phyloP scores from a whole-genome alignment of 495 filamentous ascomycete species.

The Aspergillus cristatus region DNA sequence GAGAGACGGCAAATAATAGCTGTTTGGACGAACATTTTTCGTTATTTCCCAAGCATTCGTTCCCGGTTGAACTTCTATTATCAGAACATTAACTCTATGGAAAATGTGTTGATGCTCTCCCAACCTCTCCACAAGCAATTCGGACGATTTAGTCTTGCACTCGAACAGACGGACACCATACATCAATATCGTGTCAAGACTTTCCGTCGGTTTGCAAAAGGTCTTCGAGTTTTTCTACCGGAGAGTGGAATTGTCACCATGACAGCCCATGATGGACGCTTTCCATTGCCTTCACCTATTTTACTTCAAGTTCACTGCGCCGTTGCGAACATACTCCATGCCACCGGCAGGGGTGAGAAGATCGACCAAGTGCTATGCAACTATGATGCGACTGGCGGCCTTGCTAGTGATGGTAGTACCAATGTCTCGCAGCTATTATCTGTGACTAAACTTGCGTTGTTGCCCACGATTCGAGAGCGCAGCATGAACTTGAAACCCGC shows the following conservation, averaged over 20 bases:
- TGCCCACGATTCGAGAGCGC: not conserved
- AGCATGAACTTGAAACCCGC: not conserved
- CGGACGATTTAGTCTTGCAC: not conserved
- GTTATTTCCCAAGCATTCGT: not conserved
- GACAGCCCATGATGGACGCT: slow-evolving; percentile 2
- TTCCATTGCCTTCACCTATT: slow-evolving; percentile 1
- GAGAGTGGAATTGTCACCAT: not conserved
- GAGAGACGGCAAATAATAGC: not conserved
- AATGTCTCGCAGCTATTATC: slow-evolving; percentile 4
- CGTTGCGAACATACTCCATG: slow-evolving; percentile 6
- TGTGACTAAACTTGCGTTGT: not conserved
- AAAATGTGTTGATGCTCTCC: not conserved
- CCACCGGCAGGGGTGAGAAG: slow-evolving; percentile 3
- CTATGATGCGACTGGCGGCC: not conserved
- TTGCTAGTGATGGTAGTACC: slow-evolving; percentile 1
- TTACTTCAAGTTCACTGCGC: slow-evolving; percentile 5
- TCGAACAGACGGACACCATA: not conserved
- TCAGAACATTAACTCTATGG: not conserved
- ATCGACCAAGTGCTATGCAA: slow-evolving; percentile 1
- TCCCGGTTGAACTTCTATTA: not conserved
- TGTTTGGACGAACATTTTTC: not conserved
- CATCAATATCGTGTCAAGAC: not conserved
- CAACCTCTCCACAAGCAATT: not conserved
- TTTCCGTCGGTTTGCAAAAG: not conserved
- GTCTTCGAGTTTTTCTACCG: not conserved